phyloP scores from a whole-genome alignment of 108 stramenopile genomes.

The Parietichytrium sp. region DNA sequence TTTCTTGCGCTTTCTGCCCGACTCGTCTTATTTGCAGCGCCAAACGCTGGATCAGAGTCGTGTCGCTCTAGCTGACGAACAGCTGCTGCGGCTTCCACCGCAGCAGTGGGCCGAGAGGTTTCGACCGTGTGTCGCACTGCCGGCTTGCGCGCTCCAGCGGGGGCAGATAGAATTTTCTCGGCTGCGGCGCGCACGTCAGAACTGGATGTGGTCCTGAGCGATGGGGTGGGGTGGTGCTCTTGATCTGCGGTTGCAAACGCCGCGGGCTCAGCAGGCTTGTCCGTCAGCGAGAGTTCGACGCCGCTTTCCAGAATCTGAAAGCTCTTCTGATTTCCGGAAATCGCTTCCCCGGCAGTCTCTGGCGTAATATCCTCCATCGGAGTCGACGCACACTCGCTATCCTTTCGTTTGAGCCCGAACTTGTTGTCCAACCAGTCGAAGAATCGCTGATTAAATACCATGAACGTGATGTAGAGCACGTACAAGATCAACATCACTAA shows the following conservation, averaged over 20 bases:
- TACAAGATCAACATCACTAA: slow-evolving; percentile 45
- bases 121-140: slow-evolving; percentile 23
- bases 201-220: background rate
- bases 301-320: too few relatives aligned
- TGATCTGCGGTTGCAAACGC: background rate
- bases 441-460: slow-evolving; percentile 44
- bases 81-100: slow-evolving; percentile 7
- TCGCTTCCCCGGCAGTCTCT: background rate
- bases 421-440: slow-evolving; percentile 18
- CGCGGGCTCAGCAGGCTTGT: background rate
- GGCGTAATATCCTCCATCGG: background rate
- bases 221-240: background rate
- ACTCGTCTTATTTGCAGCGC: too few relatives aligned
- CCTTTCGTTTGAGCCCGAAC: background rate
- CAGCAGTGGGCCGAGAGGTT: background rate
- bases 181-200: background rate
- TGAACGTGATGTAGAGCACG: slow-evolving; percentile 47
- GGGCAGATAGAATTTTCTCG: background rate
- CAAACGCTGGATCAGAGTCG: too few relatives aligned
- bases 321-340: too few relatives aligned
- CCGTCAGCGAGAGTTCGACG: background rate
- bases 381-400: background rate
- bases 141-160: background rate
- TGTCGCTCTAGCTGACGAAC: background rate
- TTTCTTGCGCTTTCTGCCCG: too few relatives aligned